Conservation (phyloP, 1,284 basidiomycete species). For the Inonotus hispidus region DNA sequence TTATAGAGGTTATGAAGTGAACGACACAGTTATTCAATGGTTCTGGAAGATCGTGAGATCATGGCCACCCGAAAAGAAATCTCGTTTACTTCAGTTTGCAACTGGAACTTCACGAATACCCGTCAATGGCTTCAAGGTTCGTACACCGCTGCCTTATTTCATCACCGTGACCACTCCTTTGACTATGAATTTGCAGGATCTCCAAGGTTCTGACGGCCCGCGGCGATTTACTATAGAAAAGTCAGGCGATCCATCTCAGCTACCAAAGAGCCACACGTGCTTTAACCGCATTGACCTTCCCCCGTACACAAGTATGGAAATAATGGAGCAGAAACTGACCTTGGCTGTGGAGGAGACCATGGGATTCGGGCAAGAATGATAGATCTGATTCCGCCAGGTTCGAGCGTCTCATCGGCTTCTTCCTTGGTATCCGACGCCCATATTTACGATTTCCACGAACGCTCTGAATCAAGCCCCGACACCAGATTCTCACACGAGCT, state of each 20-base stretch:
- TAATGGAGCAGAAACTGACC: constrained; percentile 78
- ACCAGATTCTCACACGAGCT: background rate
- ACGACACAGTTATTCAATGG: constrained; percentile 92
- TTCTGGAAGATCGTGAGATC: constrained; percentile 94
- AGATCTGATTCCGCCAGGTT: background rate
- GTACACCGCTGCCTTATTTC: background rate
- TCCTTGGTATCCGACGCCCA: background rate
- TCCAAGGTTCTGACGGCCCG: constrained; percentile 91
- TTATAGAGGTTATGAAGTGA: constrained; percentile 67
- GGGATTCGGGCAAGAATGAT: constrained; percentile 64
- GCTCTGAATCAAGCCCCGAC: background rate
- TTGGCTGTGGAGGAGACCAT: constrained; percentile 80
- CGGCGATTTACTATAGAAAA: constrained; percentile 88
- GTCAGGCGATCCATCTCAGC: constrained; percentile 78
- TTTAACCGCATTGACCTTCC: constrained; percentile 86
- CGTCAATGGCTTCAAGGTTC: constrained; percentile 33
- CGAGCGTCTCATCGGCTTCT: background rate
- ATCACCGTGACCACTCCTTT: background rate
- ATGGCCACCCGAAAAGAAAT: constrained; percentile 93
- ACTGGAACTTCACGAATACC: constrained; percentile 92
- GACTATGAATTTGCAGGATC: constrained; percentile 58
- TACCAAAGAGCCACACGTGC: constrained; percentile 84
- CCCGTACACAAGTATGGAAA: constrained; percentile 80
- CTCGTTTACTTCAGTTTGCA: constrained; percentile 84
- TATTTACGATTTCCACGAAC: background rate